Base-by-base conservation (phyloP, 176 grass and related monocot genomes). In the Paspalum vaginatum region DNA sequence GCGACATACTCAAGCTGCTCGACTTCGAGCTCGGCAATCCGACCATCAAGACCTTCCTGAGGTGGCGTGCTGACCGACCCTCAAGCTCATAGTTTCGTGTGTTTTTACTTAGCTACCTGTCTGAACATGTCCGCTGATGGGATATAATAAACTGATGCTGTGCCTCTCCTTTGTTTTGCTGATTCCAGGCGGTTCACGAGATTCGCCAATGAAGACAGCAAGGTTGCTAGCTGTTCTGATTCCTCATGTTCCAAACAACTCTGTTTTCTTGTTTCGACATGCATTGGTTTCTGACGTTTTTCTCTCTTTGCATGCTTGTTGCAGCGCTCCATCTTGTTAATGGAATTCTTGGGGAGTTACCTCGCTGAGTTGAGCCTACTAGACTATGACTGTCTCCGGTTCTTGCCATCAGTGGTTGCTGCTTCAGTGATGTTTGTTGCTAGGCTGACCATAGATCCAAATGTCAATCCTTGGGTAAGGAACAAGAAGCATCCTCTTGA, bases 11-110 rank as follows among this genome's bases (percentile, higher is more conserved):
- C 51, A 93, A 90, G 46, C 90, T 95, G 21, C 83, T 99, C 24
- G 74, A 99, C 61, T 99, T 95, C 45, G 96, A 99, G 83, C 74
- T 95, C 69, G 93, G 93, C 46, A 95, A 77, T 84, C 96, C 96
- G 20, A 99, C 93, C 32, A 91, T 84, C 51, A 95, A 93, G 83
- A 93, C 88, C 17, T 99, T 99, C 78, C 58, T 99, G 6, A 91
- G 92, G 92, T 94, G 65, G 6, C 42, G 59, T 8, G 5, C 55
- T 51, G 18, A 70, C 63, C 65, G 10, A 72, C n/a, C 32, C 21
- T 39, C 58, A 51, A 72, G 0, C 5, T 46, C 78, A 76, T 5
- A 82, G 12, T 37, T 63, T 80, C 17, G 2, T 78, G 49, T 5
- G 32, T 32, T 32, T 32, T 32, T 54, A 4, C 0, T 67, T 80